Conservation (phyloP, 2,329 filamentous ascomycete genomes). For the Myrmaecium sp. region DNA sequence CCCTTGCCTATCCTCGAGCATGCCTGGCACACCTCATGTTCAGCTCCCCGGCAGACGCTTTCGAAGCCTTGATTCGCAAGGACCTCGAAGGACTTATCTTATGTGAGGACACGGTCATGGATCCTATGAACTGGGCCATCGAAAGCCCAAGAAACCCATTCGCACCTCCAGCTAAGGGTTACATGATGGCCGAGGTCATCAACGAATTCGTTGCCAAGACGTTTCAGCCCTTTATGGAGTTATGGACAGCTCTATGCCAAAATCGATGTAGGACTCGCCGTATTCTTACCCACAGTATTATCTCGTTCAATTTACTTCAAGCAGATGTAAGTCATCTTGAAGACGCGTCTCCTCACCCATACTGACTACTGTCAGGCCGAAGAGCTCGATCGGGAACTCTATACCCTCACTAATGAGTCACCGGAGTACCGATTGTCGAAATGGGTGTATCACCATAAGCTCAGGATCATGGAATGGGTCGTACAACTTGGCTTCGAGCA, state of each 20-base stretch:
- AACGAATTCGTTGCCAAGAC: slow-evolving; percentile 45
- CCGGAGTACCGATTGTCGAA: slow-evolving; percentile 61
- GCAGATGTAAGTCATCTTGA: slow-evolving; percentile 39
- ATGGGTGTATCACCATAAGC: slow-evolving; percentile 82
- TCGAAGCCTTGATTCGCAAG: slow-evolving; percentile 61
- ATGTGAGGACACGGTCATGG: slow-evolving; percentile 52
- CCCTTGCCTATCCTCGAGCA: slow-evolving; percentile 67
- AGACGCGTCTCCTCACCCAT: neutral
- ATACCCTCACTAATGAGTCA: slow-evolving; percentile 39
- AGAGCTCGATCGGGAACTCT: slow-evolving; percentile 53
- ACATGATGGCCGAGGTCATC: slow-evolving; percentile 56
- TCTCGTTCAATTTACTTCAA: slow-evolving; percentile 73
- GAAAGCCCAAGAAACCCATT: slow-evolving; percentile 32
- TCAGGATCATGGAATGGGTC: slow-evolving; percentile 74
- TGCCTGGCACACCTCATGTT: slow-evolving; percentile 63
- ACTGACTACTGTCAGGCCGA: slow-evolving; percentile 30
- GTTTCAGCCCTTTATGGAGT: slow-evolving; percentile 59
- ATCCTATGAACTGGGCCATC: slow-evolving; percentile 57
- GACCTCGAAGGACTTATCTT: slow-evolving; percentile 67
- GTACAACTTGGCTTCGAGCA: slow-evolving; percentile 90
- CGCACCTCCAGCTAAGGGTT: slow-evolving; percentile 52
- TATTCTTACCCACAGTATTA: slow-evolving; percentile 68
- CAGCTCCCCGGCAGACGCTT: slow-evolving; percentile 43
- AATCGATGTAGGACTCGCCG: slow-evolving; percentile 82
- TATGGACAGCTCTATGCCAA: slow-evolving; percentile 71